These are phyloP conservation scores for Penicillium sp. DNA, from an alignment of 2,329 filamentous ascomycete genomes.

Conservation along the genomic window DNA sequence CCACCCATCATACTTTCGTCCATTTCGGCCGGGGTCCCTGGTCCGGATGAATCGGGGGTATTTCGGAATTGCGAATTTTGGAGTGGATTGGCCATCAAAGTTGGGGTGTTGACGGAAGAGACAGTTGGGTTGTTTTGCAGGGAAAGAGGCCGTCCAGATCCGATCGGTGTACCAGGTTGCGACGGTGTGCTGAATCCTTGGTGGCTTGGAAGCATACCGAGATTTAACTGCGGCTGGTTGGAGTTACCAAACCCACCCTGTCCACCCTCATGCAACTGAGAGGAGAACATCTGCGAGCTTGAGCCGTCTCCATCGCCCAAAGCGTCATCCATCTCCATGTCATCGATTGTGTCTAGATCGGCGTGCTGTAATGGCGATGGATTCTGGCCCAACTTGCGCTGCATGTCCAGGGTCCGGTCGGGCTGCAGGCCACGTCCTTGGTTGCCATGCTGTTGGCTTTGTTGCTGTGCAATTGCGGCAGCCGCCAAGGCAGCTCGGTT, in stretches of 20 bases:
- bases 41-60: slow-evolving; percentile 66
- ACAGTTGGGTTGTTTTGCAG: slow-evolving; percentile 93
- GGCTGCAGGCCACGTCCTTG: slow-evolving; percentile 37
- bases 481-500: slow-evolving; percentile 52
- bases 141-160: slow-evolving; percentile 65
- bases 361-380: slow-evolving; percentile 33
- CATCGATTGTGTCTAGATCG: slow-evolving; percentile 81
- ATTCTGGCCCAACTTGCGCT: slow-evolving; percentile 39
- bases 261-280: slow-evolving; percentile 67
- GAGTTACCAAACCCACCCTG: slow-evolving; percentile 61
- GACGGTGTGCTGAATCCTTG: slow-evolving; percentile 75
- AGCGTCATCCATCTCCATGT: slow-evolving; percentile 95
- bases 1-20: slow-evolving; percentile 70
- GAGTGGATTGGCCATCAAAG: slow-evolving; percentile 74
- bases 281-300: slow-evolving; percentile 47
- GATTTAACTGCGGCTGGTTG: slow-evolving; percentile 69
- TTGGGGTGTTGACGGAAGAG: slow-evolving; percentile 94
- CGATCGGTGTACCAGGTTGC: slow-evolving; percentile 79
- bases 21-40: slow-evolving; percentile 69
- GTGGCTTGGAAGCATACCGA: slow-evolving; percentile 72
- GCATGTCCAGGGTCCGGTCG: slow-evolving; percentile 37
- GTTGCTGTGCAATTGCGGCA: slow-evolving; percentile 50
- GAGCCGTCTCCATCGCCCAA: slow-evolving; percentile 52
- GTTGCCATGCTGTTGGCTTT: slow-evolving; percentile 46
- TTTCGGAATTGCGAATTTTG: slow-evolving; percentile 54